Percentiles rank a stretch among this genome's conserved stretches.
Conservation (phyloP, 768 basidiomycete genomes). For the Lentinus tigrinus region DNA sequence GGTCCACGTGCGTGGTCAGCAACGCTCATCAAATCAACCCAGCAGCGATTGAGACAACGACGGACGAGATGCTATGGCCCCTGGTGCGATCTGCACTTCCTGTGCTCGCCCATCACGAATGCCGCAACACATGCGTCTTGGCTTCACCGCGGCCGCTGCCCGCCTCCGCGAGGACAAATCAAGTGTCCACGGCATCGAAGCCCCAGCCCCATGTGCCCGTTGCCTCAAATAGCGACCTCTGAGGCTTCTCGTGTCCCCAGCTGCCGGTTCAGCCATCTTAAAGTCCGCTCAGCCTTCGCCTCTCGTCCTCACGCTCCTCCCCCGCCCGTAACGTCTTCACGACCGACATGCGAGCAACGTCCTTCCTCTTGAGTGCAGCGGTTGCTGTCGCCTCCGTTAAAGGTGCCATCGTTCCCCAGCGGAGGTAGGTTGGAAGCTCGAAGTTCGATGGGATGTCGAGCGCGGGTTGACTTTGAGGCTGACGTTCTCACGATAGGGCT, state of each 20-base stretch:
- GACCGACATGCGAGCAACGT: constrained; percentile 12
- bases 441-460: neutral
- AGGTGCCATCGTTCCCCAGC: constrained; percentile 2
- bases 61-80: neutral
- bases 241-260: constrained; percentile 11
- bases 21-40: neutral
- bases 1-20: neutral
- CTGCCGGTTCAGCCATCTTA: constrained; percentile 19
- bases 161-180: neutral
- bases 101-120: neutral
- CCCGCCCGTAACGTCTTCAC: constrained; percentile 1
- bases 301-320: constrained; percentile 5
- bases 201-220: constrained; percentile 1
- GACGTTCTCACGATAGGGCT: constrained; percentile 10
- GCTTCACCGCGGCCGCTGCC: neutral
- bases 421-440: neutral
- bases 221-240: constrained; percentile 15
- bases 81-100: neutral
- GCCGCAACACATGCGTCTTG: neutral
- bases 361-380: constrained; percentile 4
- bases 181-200: constrained; percentile 15
- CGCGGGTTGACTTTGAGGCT: neutral
- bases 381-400: constrained; percentile 10
- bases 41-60: neutral
- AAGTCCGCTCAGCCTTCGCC: neutral